A percentile compares a stretch with the other conserved stretches of the same genome.
phyloP scores from a whole-genome alignment of 2,329 filamentous ascomycete genomes.

The Acephala macrosclerotiorum region DNA sequence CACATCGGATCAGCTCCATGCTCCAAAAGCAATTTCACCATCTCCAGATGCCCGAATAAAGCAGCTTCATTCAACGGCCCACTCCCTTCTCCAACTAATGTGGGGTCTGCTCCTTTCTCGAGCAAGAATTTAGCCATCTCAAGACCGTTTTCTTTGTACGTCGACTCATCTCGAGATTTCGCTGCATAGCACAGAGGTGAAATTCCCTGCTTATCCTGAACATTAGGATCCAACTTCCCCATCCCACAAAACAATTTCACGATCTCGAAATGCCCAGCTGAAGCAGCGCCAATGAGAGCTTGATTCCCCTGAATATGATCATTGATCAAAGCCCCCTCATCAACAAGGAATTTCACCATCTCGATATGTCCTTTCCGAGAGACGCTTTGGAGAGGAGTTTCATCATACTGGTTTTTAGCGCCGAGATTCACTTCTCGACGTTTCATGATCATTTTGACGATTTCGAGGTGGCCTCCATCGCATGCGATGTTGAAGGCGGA shows the following conservation, averaged over 20 bases:
- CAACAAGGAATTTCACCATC: conserved; percentile 32
- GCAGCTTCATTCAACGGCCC: conserved; percentile 27
- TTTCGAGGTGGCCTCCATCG: conserved; percentile 30
- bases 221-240: conserved; percentile 23
- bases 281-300: conserved; percentile 24
- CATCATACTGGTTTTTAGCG: conserved; percentile 20
- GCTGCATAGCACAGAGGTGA: conserved; percentile 27
- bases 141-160: conserved; percentile 5
- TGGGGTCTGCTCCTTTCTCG: conserved; percentile 27
- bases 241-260: conserved; percentile 23
- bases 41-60: conserved; percentile 16
- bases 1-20: conserved; percentile 28
- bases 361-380: conserved; percentile 24
- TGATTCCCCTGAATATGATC: conserved; percentile 19
- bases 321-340: conserved; percentile 27
- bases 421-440: conserved; percentile 28
- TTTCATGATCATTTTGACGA: conserved; percentile 28
- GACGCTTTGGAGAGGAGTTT: conserved; percentile 22
- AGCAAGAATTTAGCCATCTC: conserved; percentile 29
- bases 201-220: conserved; percentile 6
- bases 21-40: conserved; percentile 22
- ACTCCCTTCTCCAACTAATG: conserved; percentile 5
- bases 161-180: not conserved
- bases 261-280: conserved; percentile 25
- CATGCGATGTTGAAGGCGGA: conserved; percentile 26